Evolutionary conservation across 257 asterid species (phyloP).

Genomic region (Solanum bulbocastanum): DNA sequence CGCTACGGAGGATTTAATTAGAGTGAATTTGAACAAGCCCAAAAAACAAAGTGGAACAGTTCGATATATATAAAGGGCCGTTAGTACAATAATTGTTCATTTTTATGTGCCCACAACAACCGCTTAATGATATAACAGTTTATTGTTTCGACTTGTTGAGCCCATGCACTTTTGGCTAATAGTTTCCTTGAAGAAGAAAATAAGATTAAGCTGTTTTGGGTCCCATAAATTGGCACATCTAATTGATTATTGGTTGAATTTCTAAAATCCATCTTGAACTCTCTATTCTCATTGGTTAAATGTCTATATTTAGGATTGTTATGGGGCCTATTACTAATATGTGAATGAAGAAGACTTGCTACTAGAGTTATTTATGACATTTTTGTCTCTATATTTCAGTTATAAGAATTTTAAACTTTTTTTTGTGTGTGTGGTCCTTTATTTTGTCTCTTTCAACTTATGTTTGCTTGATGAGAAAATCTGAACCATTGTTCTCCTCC

Average conservation of each 20-base stretch:
- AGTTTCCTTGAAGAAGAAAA: background rate
- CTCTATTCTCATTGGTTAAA: slow-evolving; percentile 33
- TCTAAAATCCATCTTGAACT: slow-evolving; percentile 23
- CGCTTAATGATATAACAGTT: background rate
- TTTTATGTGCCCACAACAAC: background rate
- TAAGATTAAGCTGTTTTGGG: slow-evolving; percentile 8
- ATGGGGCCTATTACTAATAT: slow-evolving; percentile 12
- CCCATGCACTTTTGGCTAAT: slow-evolving; percentile 12
- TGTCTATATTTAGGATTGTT: slow-evolving; percentile 31
- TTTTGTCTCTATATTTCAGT: slow-evolving; percentile 18
- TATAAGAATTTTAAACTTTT: background rate
- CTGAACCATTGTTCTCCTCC: slow-evolving; percentile 10
- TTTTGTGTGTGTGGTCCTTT: slow-evolving; percentile 35
- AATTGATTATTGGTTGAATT: slow-evolving; percentile 33
- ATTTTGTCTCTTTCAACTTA: slow-evolving; percentile 1
- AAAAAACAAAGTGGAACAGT: background rate
- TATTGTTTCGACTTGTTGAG: background rate
- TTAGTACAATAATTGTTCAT: background rate
- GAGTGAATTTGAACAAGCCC: background rate
- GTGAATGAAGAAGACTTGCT: slow-evolving; percentile 5
- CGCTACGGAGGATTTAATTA: background rate
- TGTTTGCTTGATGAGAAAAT: slow-evolving; percentile 1
- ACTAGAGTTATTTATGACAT: slow-evolving; percentile 11
- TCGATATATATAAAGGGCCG: background rate
- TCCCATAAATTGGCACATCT: slow-evolving; percentile 20